Evolutionary conservation across 768 basidiomycete species (phyloP), one percentile per base, ranked within the genome.

Genomic region (Collybia mongolica): DNA sequence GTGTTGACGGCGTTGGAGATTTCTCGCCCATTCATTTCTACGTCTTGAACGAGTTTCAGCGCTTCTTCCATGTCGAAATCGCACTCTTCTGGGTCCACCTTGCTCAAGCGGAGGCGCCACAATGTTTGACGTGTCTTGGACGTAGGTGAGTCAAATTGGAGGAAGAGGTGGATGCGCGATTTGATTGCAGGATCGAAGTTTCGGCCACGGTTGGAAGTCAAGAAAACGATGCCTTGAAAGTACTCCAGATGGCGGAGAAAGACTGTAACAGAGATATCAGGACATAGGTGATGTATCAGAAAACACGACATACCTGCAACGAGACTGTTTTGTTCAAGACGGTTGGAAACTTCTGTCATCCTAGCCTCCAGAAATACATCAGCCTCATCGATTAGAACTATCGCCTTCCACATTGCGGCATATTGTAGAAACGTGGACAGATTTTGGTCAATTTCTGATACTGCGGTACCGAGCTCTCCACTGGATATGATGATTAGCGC

Each of bases 191-290:
- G 32, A 9, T 32, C 32, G 14, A 32, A 32, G 32, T 32, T 32
- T 12, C 32, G 32, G 32, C 32, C 32, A 32, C 32, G 39, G 39
- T 71, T 72, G 2, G 71, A 71, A 5, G 69, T 71, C 2, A 72
- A 57, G 12, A 72, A 62, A 17, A 72, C 42, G 12, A 70, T 67
- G n/a, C 70, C 69, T 41, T 65, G 66, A 39, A 68, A 68, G 49
- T 69, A 71, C 56, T 72, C 71, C 15, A 72, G 58, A 42, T 66
- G 66, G 3, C 69, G 57, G 7, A 72, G 56, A 50, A 72, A 71
- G 26, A 72, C 65, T 8, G 69, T 63, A 8, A 71, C 67, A 1
- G 69, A 6, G 14, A 32, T 32, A 9, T 32, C 11, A 14, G 32
- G 11, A 32, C n/a, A n/a, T 9, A 14, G 32, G 32, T 32, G 14